Percentiles rank a stretch among this genome's conserved stretches.
phyloP scores from a whole-genome alignment of 768 basidiomycete species.

The Xerocomellus amylosporus region DNA sequence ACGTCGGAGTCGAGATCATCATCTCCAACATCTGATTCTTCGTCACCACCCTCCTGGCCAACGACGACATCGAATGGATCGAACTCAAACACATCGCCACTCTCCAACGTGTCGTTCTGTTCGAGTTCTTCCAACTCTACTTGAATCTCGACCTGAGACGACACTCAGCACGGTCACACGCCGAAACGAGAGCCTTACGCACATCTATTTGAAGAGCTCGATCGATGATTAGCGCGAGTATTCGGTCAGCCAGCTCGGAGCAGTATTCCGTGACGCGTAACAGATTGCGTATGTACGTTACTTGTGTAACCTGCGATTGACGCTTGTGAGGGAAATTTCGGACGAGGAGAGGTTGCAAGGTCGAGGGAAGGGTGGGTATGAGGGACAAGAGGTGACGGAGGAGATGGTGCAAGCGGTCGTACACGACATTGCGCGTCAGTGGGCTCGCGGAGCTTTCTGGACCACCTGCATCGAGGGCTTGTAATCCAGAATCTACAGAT shows the following conservation, averaged over 20 bases:
- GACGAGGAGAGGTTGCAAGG: slow-evolving; percentile 80
- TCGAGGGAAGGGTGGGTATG: slow-evolving; percentile 87
- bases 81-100: slow-evolving; percentile 62
- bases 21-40: slow-evolving; percentile 54
- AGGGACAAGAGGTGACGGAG: slow-evolving; percentile 85
- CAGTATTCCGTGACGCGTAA: slow-evolving; percentile 84
- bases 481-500: slow-evolving; percentile 64
- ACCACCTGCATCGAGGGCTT: slow-evolving; percentile 53
- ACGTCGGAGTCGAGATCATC: slow-evolving; percentile 48
- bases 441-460: slow-evolving; percentile 67
- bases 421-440: slow-evolving; percentile 77
- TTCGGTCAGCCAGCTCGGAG: slow-evolving; percentile 78
- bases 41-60: slow-evolving; percentile 67
- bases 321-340: slow-evolving; percentile 93
- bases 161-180: not conserved
- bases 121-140: slow-evolving; percentile 93
- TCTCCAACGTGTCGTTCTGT: slow-evolving; percentile 52
- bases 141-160: slow-evolving; percentile 85
- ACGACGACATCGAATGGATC: slow-evolving; percentile 86
- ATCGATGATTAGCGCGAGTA: slow-evolving; percentile 85
- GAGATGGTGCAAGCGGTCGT: slow-evolving; percentile 82
- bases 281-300: slow-evolving; percentile 89
- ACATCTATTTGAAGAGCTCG: slow-evolving; percentile 97
- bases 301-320: slow-evolving; percentile 72
- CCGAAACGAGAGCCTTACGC: slow-evolving; percentile 29